These are phyloP conservation scores for Exophiala alcalophila DNA, from an alignment of 2,329 filamentous ascomycete species.

Conservation along the genomic window DNA sequence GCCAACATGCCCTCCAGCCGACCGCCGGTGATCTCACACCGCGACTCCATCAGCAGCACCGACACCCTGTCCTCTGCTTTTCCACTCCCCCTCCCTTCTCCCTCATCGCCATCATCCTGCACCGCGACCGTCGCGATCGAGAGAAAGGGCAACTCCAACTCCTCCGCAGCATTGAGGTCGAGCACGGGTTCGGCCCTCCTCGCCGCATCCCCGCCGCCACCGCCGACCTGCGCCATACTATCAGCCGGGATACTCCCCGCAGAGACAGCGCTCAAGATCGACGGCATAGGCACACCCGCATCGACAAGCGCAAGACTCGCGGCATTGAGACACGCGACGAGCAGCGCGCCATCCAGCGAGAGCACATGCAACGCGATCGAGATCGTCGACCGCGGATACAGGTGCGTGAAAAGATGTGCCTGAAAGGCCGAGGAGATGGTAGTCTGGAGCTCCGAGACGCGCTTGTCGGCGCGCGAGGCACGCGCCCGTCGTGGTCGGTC, in stretches of 20 bases:
- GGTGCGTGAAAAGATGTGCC: slow-evolving; percentile 74
- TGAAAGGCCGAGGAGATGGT: slow-evolving; percentile 76
- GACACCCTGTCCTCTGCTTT: slow-evolving; percentile 64
- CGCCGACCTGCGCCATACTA: no score
- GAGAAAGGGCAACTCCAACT: slow-evolving; percentile 78
- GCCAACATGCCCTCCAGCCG: slow-evolving; percentile 89
- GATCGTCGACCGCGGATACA: slow-evolving; percentile 87
- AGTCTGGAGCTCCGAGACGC: slow-evolving; percentile 66
- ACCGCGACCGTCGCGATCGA: slow-evolving; percentile 80
- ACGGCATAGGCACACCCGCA: slow-evolving; percentile 90
- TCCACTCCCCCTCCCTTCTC: no score
- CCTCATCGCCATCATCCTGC: no score
- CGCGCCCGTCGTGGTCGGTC: slow-evolving; percentile 27
- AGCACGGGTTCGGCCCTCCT: slow-evolving; percentile 40
- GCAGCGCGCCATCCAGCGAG: slow-evolving; percentile 81
- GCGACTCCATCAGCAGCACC: slow-evolving; percentile 80
- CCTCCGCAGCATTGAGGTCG: slow-evolving; percentile 45
- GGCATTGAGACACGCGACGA: slow-evolving; percentile 88
- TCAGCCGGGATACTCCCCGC: slow-evolving; percentile 60
- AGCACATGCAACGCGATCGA: slow-evolving; percentile 81
- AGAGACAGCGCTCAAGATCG: slow-evolving; percentile 85
- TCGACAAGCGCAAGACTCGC: slow-evolving; percentile 88
- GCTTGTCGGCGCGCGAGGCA: slow-evolving; percentile 28
- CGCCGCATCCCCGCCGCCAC: no score
- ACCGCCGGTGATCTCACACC: slow-evolving; percentile 65